Evolutionary conservation across 805 yeast species (phyloP), one percentile per base, ranked within the genome.

Genomic region (Tetrapisispora iriomotensis): DNA sequence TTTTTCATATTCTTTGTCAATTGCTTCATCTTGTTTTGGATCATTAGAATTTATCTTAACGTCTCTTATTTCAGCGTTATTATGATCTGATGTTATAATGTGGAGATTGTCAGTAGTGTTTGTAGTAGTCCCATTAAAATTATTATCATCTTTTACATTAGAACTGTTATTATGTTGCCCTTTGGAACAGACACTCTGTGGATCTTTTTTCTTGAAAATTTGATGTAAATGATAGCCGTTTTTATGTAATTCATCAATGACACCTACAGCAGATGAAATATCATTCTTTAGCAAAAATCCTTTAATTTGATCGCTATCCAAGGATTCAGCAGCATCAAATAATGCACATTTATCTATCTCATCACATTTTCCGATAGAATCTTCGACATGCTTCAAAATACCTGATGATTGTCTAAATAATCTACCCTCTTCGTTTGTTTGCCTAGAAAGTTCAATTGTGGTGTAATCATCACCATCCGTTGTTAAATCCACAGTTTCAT

Each of bases 1-100:
- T 39, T 60, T 54, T 45, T 66, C 71, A 42, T 65, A 66, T 3
- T 67, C 67, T 13, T 60, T 58, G 39, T 56, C 61, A 26, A 61
- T 55, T 1, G 56, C 58, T 19, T 56, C 55, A 13, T 51, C 51
- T 21, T 52, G 62, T 27, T 52, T 33, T 17, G 26, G 10, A 15
- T 35, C 28, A 12, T 33, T 14, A 6, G 25, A 19, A 19, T 22
- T 24, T 4, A 36, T 12, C 3, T 36, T 19, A 20, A 29, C 8
- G 17, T 36, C 33, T 10, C 17, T 29, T 15, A 29, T 23, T 9
- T 21, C 28, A 12, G 29, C 23, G 8, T 36, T 20, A 5, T 15
- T 10, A 17, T 26, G 6, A 8, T 19, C 14, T 10, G 29, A 18
- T 23, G 27, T 23, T 3, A 20, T 31, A 8, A 20, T n/a, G 22